Base-by-base conservation (phyloP, 495 filamentous ascomycete genomes). In the Pseudomonodictys pantanalensis region DNA sequence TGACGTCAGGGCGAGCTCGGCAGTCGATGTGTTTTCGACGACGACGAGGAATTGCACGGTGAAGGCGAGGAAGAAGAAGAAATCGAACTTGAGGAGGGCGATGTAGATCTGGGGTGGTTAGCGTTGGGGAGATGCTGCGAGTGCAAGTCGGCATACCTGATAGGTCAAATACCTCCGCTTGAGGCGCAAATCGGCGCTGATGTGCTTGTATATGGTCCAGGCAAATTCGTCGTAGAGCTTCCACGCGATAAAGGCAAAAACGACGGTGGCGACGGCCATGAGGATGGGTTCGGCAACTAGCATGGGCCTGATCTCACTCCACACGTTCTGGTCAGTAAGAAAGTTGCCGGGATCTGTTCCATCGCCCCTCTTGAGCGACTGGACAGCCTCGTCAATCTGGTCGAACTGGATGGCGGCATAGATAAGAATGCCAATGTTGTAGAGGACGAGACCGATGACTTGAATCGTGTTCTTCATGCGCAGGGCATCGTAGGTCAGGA, bases 61-160 rank as follows among this genome's bases (percentile, higher is more conserved):
- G 69, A 98, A 98, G 12, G 91, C 93, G 49, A 98, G 83, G 82
- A 98, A 98, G 81, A 98, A 96, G 82, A 98, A 98, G 73, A 98
- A 97, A 76, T 98, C 93, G 73, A 98, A 98, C 73, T 98, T 98
- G 50, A 98, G 80, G 9, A 97, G 82, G 32, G 95, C 89, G 67
- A 98, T 97, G 75, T 96, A 98, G 68, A 98, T 91, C 92, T 97
- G 62, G 23, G 15, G n/a, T 18, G 2, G 24, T 55, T 83, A 62
- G 79, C 30, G 52, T 66, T 65, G 67, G 53, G 15, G 44, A 23
- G 33, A 41, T n/a, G 32, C 41, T 29, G 32, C 22, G 15, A 35
- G 26, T 10, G 23, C 28, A 48, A 29, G 29, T 24, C 2, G 23
- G 70, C 79, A 32, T 77, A 96, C 92, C 86, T 98, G 93, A 71